A percentile compares a stretch with the other conserved stretches of the same genome.
phyloP scores from a whole-genome alignment of 352 stramenopile species.

The Pythium angustatum region DNA sequence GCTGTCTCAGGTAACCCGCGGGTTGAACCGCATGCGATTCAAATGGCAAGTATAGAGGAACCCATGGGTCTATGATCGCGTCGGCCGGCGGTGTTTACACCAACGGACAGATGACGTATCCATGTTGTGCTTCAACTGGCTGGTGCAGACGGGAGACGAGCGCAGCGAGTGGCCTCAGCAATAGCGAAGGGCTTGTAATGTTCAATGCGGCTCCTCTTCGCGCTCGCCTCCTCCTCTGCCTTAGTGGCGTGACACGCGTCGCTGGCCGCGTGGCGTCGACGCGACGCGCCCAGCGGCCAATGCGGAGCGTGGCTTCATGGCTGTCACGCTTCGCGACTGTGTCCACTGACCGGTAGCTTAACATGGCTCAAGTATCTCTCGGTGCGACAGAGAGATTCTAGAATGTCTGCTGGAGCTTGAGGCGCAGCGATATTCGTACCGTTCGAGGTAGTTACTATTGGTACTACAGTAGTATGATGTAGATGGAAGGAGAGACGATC shows the following conservation, averaged over 20 bases:
- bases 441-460: no score
- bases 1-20: neutral
- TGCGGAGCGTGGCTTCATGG: neutral
- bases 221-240: no score
- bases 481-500: neutral
- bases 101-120: conserved; percentile 2
- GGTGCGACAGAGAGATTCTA: no score
- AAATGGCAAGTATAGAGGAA: neutral
- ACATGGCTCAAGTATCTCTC: no score
- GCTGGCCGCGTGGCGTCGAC: neutral
- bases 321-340: neutral
- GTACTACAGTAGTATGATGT: no score
- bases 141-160: no score
- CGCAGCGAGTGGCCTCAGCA: neutral
- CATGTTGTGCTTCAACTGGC: neutral
- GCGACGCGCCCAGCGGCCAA: neutral
- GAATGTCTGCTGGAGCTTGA: no score
- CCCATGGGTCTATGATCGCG: conserved; percentile 4
- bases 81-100: conserved; percentile 5
- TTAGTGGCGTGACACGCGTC: neutral
- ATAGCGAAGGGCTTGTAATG: neutral
- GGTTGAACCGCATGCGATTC: neutral
- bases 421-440: no score
- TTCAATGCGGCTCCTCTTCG: neutral
- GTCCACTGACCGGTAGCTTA: no score